Conservation (phyloP, 2,329 filamentous ascomycete species). For the Xylariaceae sp. region DNA sequence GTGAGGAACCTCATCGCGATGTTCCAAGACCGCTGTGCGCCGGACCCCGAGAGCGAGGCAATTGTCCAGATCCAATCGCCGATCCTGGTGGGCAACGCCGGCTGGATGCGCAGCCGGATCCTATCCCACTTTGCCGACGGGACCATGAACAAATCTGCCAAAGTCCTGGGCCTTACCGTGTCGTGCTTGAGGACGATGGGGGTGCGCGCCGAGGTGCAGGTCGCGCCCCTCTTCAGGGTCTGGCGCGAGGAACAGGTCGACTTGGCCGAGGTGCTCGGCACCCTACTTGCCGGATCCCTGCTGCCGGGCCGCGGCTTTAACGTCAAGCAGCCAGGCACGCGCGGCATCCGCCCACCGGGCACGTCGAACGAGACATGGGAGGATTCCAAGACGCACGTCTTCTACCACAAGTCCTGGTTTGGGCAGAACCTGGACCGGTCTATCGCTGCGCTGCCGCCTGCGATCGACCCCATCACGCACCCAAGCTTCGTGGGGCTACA, state of each 20-base stretch:
- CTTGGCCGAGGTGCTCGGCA: slow-evolving; percentile 1
- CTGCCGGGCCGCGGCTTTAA: slow-evolving; percentile 1
- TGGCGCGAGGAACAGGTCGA: background rate
- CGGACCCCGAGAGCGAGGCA: no score
- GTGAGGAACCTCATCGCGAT: no score
- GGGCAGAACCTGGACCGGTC: no score
- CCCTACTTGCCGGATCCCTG: background rate
- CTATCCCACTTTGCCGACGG: background rate
- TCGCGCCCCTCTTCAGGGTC: background rate
- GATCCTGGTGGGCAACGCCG: background rate
- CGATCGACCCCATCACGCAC: no score
- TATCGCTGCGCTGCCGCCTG: no score
- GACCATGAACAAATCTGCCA: background rate
- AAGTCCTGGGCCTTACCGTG: slow-evolving; percentile 1
- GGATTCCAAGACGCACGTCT: no score
- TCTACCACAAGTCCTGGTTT: no score
- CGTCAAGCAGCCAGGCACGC: slow-evolving; percentile 1
- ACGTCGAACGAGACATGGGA: no score
- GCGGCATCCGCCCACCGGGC: no score
- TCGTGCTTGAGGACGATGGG: background rate
- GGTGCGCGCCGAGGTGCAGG: background rate
- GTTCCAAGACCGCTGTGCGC: no score
- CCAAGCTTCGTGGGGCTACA: no score
- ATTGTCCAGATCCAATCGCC: no score
- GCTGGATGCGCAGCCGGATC: background rate